Evolutionary conservation across 139 green algal genomes (phyloP).

Genomic region (Chlorella sp.): DNA sequence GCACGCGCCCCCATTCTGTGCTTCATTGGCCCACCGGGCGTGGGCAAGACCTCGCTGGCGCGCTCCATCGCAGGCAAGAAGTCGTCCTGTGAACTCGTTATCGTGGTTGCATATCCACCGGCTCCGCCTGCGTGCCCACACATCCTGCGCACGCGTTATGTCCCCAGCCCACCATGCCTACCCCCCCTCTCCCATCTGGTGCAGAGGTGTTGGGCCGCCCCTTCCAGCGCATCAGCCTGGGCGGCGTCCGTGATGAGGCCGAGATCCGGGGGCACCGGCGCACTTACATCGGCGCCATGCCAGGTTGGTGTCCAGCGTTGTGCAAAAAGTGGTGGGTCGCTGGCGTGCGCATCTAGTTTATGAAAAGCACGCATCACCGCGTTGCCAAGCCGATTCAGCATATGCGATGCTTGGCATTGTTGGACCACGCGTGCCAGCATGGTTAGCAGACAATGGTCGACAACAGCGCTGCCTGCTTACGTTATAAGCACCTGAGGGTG

Average conservation of each 20-base stretch:
- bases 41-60: conserved; percentile 95
- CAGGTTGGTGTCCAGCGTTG: conserved; percentile 61
- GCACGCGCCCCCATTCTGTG: conserved; percentile 95
- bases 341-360: neutral
- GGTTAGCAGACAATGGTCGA: too few species aligned
- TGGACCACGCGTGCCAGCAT: too few species aligned
- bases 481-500: too few species aligned
- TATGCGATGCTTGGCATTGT: too few species aligned
- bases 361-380: neutral
- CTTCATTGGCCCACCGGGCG: conserved; percentile 92
- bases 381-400: too few species aligned
- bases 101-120: neutral
- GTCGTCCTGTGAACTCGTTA: too few species aligned
- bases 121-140: neutral
- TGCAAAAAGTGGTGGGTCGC: too few species aligned
- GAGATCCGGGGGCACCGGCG: conserved; percentile 95
- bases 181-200: neutral
- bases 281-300: conserved; percentile 99
- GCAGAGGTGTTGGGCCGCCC: conserved; percentile 82
- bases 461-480: too few species aligned
- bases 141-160: neutral
- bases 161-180: neutral
- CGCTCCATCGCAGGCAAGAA: conserved; percentile 67
- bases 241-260: conserved; percentile 93
- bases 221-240: conserved; percentile 93